Evolutionary conservation across 805 yeast species (phyloP).

Genomic region (Scheffersomyces spartinae): DNA sequence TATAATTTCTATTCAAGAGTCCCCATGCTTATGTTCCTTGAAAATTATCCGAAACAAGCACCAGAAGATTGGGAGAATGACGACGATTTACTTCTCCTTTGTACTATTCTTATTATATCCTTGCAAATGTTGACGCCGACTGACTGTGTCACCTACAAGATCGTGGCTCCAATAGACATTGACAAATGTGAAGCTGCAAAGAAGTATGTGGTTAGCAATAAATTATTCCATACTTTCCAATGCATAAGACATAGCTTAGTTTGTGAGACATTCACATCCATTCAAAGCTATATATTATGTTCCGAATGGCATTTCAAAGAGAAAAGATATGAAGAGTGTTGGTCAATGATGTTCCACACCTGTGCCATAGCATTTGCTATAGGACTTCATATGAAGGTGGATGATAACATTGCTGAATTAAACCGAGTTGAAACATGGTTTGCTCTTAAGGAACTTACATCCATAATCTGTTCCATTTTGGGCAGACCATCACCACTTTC

Average conservation of each 20-base stretch:
- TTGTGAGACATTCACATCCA: conserved; percentile 35
- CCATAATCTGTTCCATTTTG: conserved; percentile 37
- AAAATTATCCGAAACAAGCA: too few species aligned
- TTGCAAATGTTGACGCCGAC: conserved; percentile 23
- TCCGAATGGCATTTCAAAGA: conserved; percentile 39
- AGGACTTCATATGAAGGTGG: conserved; percentile 34
- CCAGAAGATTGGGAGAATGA: conserved; percentile 36
- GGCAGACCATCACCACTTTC: conserved; percentile 48
- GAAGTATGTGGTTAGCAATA: conserved; percentile 8
- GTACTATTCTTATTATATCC: conserved; percentile 33
- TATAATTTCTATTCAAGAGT: too few species aligned
- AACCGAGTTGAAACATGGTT: conserved; percentile 37
- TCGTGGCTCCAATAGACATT: conserved; percentile 9
- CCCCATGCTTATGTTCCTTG: too few species aligned
- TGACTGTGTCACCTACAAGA: conserved; percentile 11
- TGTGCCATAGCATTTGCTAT: conserved; percentile 40
- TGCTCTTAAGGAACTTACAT: conserved; percentile 35
- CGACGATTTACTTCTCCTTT: conserved; percentile 35
- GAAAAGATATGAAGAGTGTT: conserved; percentile 38
- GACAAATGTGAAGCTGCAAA: conserved; percentile 10
- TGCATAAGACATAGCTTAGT: conserved; percentile 35
- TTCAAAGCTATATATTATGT: conserved; percentile 38
- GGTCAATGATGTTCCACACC: conserved; percentile 39
- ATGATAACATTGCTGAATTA: conserved; percentile 20
- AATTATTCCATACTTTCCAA: conserved; percentile 29